Evolutionary conservation across 1,284 basidiomycete species (phyloP), one percentile per base, ranked within the genome.

Genomic region (Ceratobasidium sp.): DNA sequence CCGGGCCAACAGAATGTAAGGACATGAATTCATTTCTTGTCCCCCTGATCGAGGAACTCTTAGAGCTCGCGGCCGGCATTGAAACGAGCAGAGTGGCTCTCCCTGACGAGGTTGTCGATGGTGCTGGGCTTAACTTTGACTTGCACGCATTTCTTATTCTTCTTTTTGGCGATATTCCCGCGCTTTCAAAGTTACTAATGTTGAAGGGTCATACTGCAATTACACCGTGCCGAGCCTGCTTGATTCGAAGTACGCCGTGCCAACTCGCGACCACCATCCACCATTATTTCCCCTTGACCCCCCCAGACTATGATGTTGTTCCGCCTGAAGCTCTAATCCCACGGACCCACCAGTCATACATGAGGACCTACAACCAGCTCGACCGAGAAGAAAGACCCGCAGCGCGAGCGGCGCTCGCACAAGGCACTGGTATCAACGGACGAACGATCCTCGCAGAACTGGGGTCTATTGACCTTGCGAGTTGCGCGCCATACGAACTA

Each of bases 401-500:
- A 7, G 56, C 28, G 23, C 56, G 45, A 11, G 47, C 56, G 26
- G 15, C 20, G 17, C 51, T 65, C 10, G 37, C 63, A 3, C 74
- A 51, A 20, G 23, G 67, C 15, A 74, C 35, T 37, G 78, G 78
- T 31, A 67, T 78, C 23, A 77, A 78, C 37, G 53, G 54, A 8
- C 26, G 31, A 11, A 54, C 77, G 20, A 39, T 75, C 2, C 56
- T 78, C 15, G 33, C 54, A 15, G 7, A 51, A 3, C 42, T 78
- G 15, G 23, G 20, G 37, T 77, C 76, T 20, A 39, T 79, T n/a
- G 23, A 49, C 20, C 56, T 76, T 20, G 37, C 60, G n/a, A 39
- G n/a, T 23, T 78, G 75, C 17, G 77, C 77, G 47, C 78, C 78
- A 2, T 67, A 75, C 42, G 78, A 79, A 39, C 74, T 76, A 10